Evolutionary conservation across 129 eudicot genomes (phyloP).

Genomic region (Centella asiatica): DNA sequence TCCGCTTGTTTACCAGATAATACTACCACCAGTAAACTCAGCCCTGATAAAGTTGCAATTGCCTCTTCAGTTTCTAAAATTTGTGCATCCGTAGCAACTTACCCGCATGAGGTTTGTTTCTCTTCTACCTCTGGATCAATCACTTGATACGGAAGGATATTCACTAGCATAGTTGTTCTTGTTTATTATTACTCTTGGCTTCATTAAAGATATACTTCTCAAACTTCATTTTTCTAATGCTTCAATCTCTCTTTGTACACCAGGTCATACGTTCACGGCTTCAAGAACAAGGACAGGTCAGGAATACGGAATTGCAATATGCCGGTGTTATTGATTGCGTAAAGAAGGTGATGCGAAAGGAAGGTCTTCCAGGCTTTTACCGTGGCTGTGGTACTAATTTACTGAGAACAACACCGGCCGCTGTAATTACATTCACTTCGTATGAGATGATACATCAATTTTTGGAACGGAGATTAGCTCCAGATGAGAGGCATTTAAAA

Average conservation of each 20-base stretch:
- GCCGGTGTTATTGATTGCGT: slow-evolving; percentile 84
- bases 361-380: slow-evolving; percentile 74
- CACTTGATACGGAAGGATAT: background rate
- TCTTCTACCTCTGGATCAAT: background rate
- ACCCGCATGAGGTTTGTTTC: slow-evolving; percentile 82
- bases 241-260: background rate
- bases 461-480: slow-evolving; percentile 38
- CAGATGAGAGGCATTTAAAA: slow-evolving; percentile 26
- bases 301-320: slow-evolving; percentile 44
- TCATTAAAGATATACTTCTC: background rate
- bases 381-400: slow-evolving; percentile 98
- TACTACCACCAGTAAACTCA: slow-evolving; percentile 44
- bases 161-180: background rate
- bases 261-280: slow-evolving; percentile 91
- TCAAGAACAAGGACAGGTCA: slow-evolving; percentile 86
- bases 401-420: slow-evolving; percentile 84
- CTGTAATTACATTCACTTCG: slow-evolving; percentile 86
- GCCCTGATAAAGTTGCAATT: slow-evolving; percentile 67
- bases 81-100: slow-evolving; percentile 74
- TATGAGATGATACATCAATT: slow-evolving; percentile 88
- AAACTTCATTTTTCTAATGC: background rate
- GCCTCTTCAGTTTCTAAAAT: slow-evolving; percentile 85
- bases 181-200: background rate
- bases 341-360: slow-evolving; percentile 56
- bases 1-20: slow-evolving; percentile 48